phyloP scores from a whole-genome alignment of 345 rosid genomes.

The Populus ilicifolia region DNA sequence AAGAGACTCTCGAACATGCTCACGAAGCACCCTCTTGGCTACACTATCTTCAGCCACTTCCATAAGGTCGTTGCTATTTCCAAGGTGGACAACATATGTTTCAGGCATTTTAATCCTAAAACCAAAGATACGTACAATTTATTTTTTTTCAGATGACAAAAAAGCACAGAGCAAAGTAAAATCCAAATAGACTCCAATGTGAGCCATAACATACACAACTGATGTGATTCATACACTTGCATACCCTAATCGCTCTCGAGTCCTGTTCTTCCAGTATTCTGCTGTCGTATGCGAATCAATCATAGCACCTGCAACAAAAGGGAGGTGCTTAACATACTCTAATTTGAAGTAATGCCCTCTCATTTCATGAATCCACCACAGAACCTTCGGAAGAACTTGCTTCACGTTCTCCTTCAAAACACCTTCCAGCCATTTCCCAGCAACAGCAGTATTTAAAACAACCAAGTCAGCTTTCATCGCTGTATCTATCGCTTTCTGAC shows the following conservation, averaged over 20 bases:
- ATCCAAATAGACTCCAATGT: not conserved
- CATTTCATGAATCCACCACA: conserved; percentile 99
- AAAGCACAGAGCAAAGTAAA: not conserved
- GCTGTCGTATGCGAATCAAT: conserved; percentile 89
- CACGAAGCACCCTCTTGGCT: conserved; percentile 72
- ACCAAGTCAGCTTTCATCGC: conserved; percentile 78
- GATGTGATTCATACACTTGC: not conserved
- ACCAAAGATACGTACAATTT: not conserved
- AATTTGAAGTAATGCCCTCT: conserved; percentile 86
- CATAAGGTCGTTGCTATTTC: conserved; percentile 89
- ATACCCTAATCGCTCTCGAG: conserved; percentile 71
- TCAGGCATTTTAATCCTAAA: conserved; percentile 92
- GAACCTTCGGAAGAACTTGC: conserved; percentile 68
- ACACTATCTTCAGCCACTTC: conserved; percentile 86
- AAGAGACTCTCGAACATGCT: conserved; percentile 83
- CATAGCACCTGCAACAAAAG: conserved; percentile 87
- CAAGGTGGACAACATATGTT: conserved; percentile 88
- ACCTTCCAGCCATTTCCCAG: conserved; percentile 89
- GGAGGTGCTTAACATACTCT: conserved; percentile 88
- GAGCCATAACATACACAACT: not conserved
- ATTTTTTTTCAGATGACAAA: not conserved
- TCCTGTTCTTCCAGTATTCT: conserved; percentile 87
- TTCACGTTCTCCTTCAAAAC: conserved; percentile 68
- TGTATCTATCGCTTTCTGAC: conserved; percentile 56
- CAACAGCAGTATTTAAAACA: conserved; percentile 84